Percentiles rank a stretch among this genome's conserved stretches.
phyloP scores from a whole-genome alignment of 257 asterid genomes.

The Solanum tarijense region DNA sequence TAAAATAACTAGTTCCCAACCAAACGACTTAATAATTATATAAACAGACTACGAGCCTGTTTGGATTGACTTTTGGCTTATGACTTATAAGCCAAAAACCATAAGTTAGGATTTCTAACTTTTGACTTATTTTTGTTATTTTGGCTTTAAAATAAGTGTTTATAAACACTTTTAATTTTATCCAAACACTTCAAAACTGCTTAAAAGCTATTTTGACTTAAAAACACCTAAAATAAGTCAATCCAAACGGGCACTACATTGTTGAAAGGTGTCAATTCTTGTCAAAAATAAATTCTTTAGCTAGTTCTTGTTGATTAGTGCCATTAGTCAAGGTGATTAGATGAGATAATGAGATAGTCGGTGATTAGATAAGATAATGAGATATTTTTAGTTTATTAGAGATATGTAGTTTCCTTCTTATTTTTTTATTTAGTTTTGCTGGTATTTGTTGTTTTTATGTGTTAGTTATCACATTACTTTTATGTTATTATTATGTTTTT shows the following conservation, averaged over 20 bases:
- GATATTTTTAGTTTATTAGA: background rate
- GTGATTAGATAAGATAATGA: background rate
- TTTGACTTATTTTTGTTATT: no score
- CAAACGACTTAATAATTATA: no score
- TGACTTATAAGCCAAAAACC: no score
- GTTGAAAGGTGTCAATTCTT: background rate
- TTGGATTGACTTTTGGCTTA: no score
- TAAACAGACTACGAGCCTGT: background rate
- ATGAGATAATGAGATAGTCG: background rate
- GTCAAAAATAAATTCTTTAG: background rate
- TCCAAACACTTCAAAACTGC: no score
- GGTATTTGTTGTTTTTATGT: background rate
- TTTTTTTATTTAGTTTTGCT: background rate
- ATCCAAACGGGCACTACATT: background rate
- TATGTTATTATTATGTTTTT: background rate
- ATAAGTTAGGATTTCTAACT: no score
- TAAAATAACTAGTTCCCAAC: no score
- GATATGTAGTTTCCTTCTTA: background rate
- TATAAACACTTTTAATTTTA: no score
- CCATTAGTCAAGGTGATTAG: background rate
- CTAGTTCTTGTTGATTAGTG: background rate
- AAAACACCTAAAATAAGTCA: no score
- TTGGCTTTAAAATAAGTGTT: no score
- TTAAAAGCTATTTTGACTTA: fast-evolving
- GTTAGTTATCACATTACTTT: background rate